Percentiles rank a stretch among this genome's conserved stretches.
Conservation (phyloP, 2,329 filamentous ascomycete species). For the Apiospora kogelbergensis region DNA sequence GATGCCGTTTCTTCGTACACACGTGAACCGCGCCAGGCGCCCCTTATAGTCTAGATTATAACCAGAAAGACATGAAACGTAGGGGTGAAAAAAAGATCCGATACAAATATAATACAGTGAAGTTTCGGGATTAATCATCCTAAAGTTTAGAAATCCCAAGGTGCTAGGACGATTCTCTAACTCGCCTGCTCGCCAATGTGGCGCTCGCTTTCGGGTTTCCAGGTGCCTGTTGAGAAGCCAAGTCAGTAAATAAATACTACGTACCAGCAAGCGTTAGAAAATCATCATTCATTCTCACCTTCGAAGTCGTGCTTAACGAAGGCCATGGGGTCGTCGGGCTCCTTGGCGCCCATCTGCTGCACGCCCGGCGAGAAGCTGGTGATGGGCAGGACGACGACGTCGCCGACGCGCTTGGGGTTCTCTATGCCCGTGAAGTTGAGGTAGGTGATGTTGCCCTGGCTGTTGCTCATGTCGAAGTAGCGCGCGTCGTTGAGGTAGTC, state of each 20-base stretch:
- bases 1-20: conserved; percentile 8
- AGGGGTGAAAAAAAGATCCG: neutral
- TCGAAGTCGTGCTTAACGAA: conserved; percentile 98
- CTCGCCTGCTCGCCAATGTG: conserved; percentile 59
- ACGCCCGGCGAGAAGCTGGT: conserved; percentile 97
- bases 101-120: conserved; percentile 9
- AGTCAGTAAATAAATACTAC: too few relatives aligned
- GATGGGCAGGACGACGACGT: conserved; percentile 91
- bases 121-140: neutral
- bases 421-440: conserved; percentile 88
- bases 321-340: conserved; percentile 89
- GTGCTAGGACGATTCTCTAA: conserved; percentile 24
- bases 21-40: conserved; percentile 10
- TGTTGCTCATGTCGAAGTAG: conserved; percentile 78
- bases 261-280: too few relatives aligned
- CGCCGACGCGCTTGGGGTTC: conserved; percentile 80
- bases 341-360: conserved; percentile 86
- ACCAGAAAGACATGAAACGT: neutral
- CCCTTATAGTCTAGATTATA: neutral
- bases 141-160: conserved; percentile 11
- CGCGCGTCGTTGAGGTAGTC: conserved; percentile 88
- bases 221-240: conserved; percentile 56
- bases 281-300: too few relatives aligned
- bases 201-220: conserved; percentile 72
- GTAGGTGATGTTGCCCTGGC: conserved; percentile 75